Evolutionary conservation across 2,329 filamentous ascomycete genomes (phyloP), one percentile per base, ranked within the genome.

Genomic region (Colletotrichum sp.): DNA sequence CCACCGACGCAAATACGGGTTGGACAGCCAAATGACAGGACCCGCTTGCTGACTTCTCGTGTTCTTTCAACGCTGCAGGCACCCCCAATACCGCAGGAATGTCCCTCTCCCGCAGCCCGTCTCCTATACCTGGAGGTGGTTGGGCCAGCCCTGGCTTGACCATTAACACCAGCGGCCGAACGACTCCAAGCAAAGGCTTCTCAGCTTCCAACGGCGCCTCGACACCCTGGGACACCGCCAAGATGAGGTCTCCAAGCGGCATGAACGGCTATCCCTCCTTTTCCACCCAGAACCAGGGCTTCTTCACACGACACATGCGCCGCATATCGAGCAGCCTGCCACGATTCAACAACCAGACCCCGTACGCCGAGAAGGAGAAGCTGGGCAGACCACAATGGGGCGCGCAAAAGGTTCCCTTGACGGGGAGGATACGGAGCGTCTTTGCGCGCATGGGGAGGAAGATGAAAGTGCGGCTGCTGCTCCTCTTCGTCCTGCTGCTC

Each of bases 71-170:
- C 61, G 38, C 73, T 80, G 73, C 84, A 90, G 89, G 90, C 81
- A 92, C 89, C 67, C 89, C 91, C 58, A 88, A 86, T 79, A 81
- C 85, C 78, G 85, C 87, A 80, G 86, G 87, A 80, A 98, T 98
- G 96, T 94, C 94, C 79, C 87, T 96, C 77, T 97, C 96, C 79
- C 92, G 95, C 85, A 97, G 95, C 82, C 95, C 96, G 66, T 98
- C 95, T 71, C 96, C 96, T 77, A 90, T 92, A 77, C 94, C 92
- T 76, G 94, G 94, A 80, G 95, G 95, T 82, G 96, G 96, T 80
- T 98, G 96, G 96, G 92, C 95, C 72, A 97, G 94, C 85, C 95
- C 94, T 71, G 95, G 93, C 78, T 89, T 95, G 82, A 94, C 92
- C 81, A 92, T 94, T 76, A 92, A 91, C 78, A 84, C 87, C 74